Evolutionary conservation across 2,329 filamentous ascomycete genomes (phyloP), one percentile per base, ranked within the genome.

Genomic region (Hortaea sp.): DNA sequence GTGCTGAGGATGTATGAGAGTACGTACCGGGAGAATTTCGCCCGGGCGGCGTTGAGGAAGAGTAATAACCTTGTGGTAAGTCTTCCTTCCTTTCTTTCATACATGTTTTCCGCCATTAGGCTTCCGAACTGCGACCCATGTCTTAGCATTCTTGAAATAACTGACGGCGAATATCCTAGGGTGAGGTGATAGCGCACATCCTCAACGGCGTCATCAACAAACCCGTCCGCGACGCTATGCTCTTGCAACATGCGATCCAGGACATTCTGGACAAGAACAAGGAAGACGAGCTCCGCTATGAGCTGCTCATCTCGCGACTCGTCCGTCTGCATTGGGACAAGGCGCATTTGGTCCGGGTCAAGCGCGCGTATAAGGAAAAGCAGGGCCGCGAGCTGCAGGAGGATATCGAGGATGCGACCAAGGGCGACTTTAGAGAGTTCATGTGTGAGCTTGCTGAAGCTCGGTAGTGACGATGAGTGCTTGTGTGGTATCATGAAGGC

Each of bases 161-260:
- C 20, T 20, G 4, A 20, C 20, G 20, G 4, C 20, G 20, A 20
- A 20, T 20, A 2, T 20, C 4, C 20, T 20, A 20, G 89, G 92
- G 92, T 53, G 92, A 98, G 70, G 81, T 94, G 13, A 80, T 97
- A 34, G 87, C 88, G 0, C 92, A 97, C 66, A 87, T 97, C 57
- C 82, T 98, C 60, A 95, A 97, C 68, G 92, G 92, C 59, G 82
- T 94, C 47, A 94, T 97, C 70, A 97, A 97, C 70, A 85, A 85
- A 49, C 89, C 92, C 5, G 88, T 94, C 52, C 86, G 92, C 46
- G 92, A 97, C 65, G 88, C 90, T 3, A 76, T 95, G 34, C 81
- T 97, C 2, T 74, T 98, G 1, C 82, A 94, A 66, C 92, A 97
- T 69, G 90, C 92, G 1, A 80, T 97, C 53, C 61, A 63, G 45